These are phyloP conservation scores for Trifolium repens DNA, from an alignment of 306 rosid species.

Conservation along the genomic window DNA sequence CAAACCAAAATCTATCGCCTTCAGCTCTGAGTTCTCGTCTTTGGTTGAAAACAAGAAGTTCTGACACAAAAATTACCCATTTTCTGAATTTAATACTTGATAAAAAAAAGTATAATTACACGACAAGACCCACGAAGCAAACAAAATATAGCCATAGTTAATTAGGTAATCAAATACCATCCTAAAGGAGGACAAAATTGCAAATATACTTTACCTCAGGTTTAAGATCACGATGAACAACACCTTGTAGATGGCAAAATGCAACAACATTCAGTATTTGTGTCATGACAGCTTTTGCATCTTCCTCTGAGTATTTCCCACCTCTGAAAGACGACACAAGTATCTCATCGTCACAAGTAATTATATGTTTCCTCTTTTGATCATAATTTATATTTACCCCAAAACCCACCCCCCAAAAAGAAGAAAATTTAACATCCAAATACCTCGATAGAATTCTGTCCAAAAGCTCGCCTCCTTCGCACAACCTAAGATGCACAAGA, in stretches of 20 bases:
- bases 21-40: constrained; percentile 86
- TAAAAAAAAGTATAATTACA: constrained; percentile 15
- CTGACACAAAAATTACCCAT: constrained; percentile 60
- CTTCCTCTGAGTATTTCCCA: constrained; percentile 91
- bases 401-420: neutral
- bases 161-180: constrained; percentile 16
- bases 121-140: neutral
- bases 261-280: constrained; percentile 84
- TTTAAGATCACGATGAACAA: constrained; percentile 96
- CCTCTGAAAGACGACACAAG: constrained; percentile 65
- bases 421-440: constrained; percentile 9
- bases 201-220: constrained; percentile 69
- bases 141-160: constrained; percentile 20
- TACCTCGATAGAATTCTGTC: constrained; percentile 92
- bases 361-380: constrained; percentile 19
- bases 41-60: constrained; percentile 77
- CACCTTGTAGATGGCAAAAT: constrained; percentile 94
- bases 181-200: neutral
- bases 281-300: constrained; percentile 77
- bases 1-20: constrained; percentile 97
- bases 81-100: constrained; percentile 37
- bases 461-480: constrained; percentile 97
- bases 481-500: constrained; percentile 60
- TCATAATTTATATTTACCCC: neutral
- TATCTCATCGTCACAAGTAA: constrained; percentile 26